These are phyloP conservation scores for Kodamaea restingae DNA, from an alignment of 805 yeast genomes.

Conservation along the genomic window DNA sequence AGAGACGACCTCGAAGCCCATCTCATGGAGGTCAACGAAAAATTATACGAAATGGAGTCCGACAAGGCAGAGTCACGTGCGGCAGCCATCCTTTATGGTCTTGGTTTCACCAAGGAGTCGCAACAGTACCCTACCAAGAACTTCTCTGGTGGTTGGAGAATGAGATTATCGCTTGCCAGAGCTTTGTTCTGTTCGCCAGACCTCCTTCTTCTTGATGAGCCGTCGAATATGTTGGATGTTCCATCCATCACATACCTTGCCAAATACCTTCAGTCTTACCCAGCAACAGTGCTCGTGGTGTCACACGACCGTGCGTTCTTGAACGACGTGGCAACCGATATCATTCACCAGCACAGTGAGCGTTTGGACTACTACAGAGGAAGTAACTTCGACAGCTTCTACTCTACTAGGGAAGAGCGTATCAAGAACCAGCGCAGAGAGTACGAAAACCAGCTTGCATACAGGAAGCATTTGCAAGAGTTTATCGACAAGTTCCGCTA, in stretches of 20 bases:
- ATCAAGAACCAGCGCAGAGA: conserved; percentile 89
- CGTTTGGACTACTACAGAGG: conserved; percentile 94
- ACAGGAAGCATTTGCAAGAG: conserved; percentile 86
- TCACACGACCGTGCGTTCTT: conserved; percentile 97
- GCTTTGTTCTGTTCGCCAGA: conserved; percentile 98
- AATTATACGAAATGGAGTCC: conserved; percentile 87
- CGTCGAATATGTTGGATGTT: conserved; percentile 99
- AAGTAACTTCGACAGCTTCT: conserved; percentile 88
- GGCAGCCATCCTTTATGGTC: conserved; percentile 85
- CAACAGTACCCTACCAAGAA: conserved; percentile 81
- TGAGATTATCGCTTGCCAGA: conserved; percentile 97
- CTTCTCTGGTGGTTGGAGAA: conserved; percentile 99
- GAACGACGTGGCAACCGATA: conserved; percentile 97
- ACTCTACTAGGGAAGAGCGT: conserved; percentile 92
- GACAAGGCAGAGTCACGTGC: conserved; percentile 98
- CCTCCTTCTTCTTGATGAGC: conserved; percentile 89
- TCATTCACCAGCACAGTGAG: conserved; percentile 96
- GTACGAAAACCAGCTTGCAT: conserved; percentile 96
- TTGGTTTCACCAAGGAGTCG: conserved; percentile 88
- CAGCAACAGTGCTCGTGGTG: conserved; percentile 89
- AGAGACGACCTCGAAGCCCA: conserved; percentile 79
- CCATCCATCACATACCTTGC: conserved; percentile 95
- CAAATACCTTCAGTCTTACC: conserved; percentile 82
- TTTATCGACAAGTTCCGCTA: conserved; percentile 96
- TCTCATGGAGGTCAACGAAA: conserved; percentile 74